These are phyloP conservation scores for Acidomyces sp. DNA, from an alignment of 495 filamentous ascomycete genomes.

Conservation along the genomic window DNA sequence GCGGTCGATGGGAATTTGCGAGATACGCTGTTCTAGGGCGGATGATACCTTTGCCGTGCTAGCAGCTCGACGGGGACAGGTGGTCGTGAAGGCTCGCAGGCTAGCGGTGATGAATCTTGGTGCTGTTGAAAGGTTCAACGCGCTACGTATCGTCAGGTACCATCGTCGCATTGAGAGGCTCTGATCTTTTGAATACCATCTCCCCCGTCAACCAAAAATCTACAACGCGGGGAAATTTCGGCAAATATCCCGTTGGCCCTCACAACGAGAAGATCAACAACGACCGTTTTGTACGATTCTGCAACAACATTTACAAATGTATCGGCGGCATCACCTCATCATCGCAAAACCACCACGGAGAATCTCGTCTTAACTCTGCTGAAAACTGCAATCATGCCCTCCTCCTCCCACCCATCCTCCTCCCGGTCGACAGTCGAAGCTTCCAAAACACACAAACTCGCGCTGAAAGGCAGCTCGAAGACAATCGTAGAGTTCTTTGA, in stretches of 20 bases:
- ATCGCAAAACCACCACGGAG: too few species aligned
- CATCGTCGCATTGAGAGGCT: constrained; percentile 29
- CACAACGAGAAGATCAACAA: background rate
- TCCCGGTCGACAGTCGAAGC: constrained; percentile 78
- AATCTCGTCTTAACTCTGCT: background rate
- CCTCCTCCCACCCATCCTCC: constrained; percentile 27
- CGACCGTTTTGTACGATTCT: background rate
- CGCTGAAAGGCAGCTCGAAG: constrained; percentile 57
- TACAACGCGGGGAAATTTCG: too few species aligned
- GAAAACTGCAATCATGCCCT: constrained; percentile 10
- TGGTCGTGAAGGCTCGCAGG: constrained; percentile 35
- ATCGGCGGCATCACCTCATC: too few species aligned
- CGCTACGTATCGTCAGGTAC: constrained; percentile 18
- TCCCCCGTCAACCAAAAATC: too few species aligned
- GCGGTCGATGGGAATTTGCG: constrained; percentile 75
- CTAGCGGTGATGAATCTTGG: too few species aligned
- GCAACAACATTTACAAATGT: background rate
- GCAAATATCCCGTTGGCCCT: background rate
- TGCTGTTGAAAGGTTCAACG: too few species aligned
- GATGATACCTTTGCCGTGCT: constrained; percentile 19
- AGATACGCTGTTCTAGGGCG: constrained; percentile 68
- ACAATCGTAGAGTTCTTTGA: constrained; percentile 94
- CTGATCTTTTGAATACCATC: too few species aligned
- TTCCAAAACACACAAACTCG: constrained; percentile 85
- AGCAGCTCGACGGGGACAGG: constrained; percentile 29